Percentiles rank a stretch among this genome's conserved stretches.
These are phyloP conservation scores for Leptodontidium sp. DNA, from an alignment of 2,329 filamentous ascomycete species.

Conservation along the genomic window DNA sequence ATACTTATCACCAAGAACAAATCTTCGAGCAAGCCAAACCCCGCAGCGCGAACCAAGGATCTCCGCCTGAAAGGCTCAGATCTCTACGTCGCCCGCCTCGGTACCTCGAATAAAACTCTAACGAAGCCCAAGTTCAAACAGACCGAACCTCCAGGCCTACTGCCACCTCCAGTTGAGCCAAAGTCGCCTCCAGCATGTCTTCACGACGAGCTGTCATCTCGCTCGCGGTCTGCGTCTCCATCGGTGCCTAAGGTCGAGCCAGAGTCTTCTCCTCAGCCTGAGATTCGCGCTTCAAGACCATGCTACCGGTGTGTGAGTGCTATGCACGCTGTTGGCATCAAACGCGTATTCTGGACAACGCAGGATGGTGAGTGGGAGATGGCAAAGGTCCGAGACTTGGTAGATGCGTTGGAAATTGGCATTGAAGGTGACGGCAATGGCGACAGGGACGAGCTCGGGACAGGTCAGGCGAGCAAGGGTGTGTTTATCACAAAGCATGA, in stretches of 20 bases:
- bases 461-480: slow-evolving; percentile 40
- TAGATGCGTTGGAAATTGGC: slow-evolving; percentile 53
- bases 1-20: slow-evolving; percentile 38
- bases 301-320: slow-evolving; percentile 61
- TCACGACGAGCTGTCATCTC: slow-evolving; percentile 54
- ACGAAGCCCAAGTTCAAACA: slow-evolving; percentile 9
- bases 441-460: slow-evolving; percentile 48
- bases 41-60: slow-evolving; percentile 54
- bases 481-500: slow-evolving; percentile 63
- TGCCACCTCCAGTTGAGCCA: slow-evolving; percentile 3
- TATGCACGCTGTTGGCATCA: slow-evolving; percentile 60
- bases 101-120: slow-evolving; percentile 33
- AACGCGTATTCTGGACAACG: slow-evolving; percentile 61
- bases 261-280: slow-evolving; percentile 17
- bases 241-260: background rate
- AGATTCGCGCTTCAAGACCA: slow-evolving; percentile 51
- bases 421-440: slow-evolving; percentile 52
- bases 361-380: slow-evolving; percentile 57
- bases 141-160: background rate
- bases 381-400: slow-evolving; percentile 58
- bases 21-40: slow-evolving; percentile 37
- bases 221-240: slow-evolving; percentile 33
- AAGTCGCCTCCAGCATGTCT: slow-evolving; percentile 47
- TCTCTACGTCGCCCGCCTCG: slow-evolving; percentile 58
- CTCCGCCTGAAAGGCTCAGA: slow-evolving; percentile 58